Evolutionary conservation across 2,329 filamentous ascomycete species (phyloP), one percentile per base, ranked within the genome.

Genomic region (Aspergillus neotritici): DNA sequence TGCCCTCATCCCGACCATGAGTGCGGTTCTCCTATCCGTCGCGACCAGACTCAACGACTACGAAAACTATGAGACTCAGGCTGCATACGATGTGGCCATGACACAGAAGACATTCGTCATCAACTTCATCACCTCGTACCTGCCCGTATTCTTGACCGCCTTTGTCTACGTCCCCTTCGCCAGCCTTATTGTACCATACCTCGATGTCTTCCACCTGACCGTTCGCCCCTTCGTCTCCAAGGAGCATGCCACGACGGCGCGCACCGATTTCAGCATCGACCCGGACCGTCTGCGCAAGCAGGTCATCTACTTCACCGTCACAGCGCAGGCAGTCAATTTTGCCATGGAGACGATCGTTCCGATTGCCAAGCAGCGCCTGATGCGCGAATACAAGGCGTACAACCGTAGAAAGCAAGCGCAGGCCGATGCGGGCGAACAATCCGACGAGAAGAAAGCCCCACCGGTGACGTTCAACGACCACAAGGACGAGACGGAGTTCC

Each of bases 81-180:
- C 90, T 51, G 83, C 82, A 3, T 86, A 96, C 58, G 82, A 94
- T 50, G 81, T 84, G 16, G 86, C 90, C 3, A 76, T 97, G 61
- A 88, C 93, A 1, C 84, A 86, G 50, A 98, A 98, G 71, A 84
- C 95, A 39, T 97, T 98, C 58, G 83, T 97, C n/a, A 79, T 97
- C 55, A 95, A 97, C 71, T 96, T 97, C 67, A 91, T 97, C 66
- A 95, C 89, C 5, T 96, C 90, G 0, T 97, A 96, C 63, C 82
- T 94, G 43, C 86, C 88, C 1, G 82, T 94, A 13, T 84, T 94
- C 62, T 76, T 97, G 25, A 96, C 90, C 0, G 87, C 90, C 1
- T 97, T 97, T 57, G 83, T 97, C 51, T 97, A 97, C 58, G 86
- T 95, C 12, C 91, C 91, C 0, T 98, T 97, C 58, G 91, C 88